These are phyloP conservation scores for Pittosporum tobira DNA, from an alignment of 129 eudicot genomes.

Conservation along the genomic window DNA sequence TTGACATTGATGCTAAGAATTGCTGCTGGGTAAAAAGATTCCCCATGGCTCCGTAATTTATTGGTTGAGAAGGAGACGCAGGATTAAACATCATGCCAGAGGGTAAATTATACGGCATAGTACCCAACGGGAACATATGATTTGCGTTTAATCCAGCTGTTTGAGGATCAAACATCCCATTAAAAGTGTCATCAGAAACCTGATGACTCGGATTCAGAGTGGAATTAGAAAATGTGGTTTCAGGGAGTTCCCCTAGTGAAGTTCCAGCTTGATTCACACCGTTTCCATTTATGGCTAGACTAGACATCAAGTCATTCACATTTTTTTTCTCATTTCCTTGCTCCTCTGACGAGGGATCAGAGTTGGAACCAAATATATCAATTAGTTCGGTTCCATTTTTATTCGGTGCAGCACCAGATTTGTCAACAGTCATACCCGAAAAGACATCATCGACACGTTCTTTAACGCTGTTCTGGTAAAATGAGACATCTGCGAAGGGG, in stretches of 20 bases:
- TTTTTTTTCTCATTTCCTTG: slow-evolving; percentile 23
- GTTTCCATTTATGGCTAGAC: slow-evolving; percentile 49
- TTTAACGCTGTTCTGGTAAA: slow-evolving; percentile 41
- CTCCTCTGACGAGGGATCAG: slow-evolving; percentile 31
- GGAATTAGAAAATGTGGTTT: slow-evolving; percentile 27
- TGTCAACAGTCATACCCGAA: slow-evolving; percentile 60
- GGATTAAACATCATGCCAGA: slow-evolving; percentile 73
- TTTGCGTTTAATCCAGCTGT: slow-evolving; percentile 34
- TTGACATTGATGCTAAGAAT: slow-evolving; percentile 67
- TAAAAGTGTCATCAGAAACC: slow-evolving; percentile 32
- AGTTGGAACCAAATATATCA: slow-evolving; percentile 52
- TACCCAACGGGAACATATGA: slow-evolving; percentile 52
- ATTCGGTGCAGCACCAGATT: slow-evolving; percentile 16
- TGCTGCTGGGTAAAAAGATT: slow-evolving; percentile 75
- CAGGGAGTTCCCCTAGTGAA: slow-evolving; percentile 13
- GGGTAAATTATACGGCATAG: slow-evolving; percentile 50
- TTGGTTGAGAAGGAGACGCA: slow-evolving; percentile 52
- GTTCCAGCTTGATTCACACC: slow-evolving; percentile 29
- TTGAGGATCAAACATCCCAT: slow-evolving; percentile 41
- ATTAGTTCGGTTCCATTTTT: slow-evolving; percentile 44
- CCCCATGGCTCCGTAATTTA: slow-evolving; percentile 72
- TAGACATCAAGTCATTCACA: slow-evolving; percentile 61
- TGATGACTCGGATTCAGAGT: slow-evolving; percentile 27
- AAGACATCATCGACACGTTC: slow-evolving; percentile 57
- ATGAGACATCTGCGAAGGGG: slow-evolving; percentile 95